Evolutionary conservation across 768 basidiomycete genomes (phyloP), one percentile per base, ranked within the genome.

Genomic region (Hygrophorus russula): DNA sequence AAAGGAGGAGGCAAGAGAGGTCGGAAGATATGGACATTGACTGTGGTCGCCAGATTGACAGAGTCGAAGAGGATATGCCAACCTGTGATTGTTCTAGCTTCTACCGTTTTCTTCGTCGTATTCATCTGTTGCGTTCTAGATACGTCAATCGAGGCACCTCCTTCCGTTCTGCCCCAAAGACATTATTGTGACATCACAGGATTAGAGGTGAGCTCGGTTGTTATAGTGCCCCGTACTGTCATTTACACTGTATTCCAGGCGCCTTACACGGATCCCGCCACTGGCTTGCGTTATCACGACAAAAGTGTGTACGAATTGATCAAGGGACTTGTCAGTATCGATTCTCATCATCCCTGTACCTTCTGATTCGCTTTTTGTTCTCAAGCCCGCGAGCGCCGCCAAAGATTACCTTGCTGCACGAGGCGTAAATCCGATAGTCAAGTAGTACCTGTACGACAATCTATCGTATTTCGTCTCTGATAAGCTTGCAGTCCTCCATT

Each of bases 161-260:
- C 87, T 0, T 90, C 86, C 8, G 55, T 91, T 1, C 63, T 84
- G 6, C 87, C 88, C 2, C 82, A 78, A 37, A 69, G 71, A 46
- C 78, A 81, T 47, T 87, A 83, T 42, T 90, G 88, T 53, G 88
- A 90, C 60, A 89, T 91, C 12, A 91, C 88, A 0, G 85, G 88
- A 0, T 66, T 91, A 10, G 85, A 88, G 61, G 86, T 82, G 31
- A 2, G 4, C 10, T 2, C 20, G 19, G 11, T 37, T 34, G 31
- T 15, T 34, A 47, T 27, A 27, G 10, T 24, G 11, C 5, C 10
- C 28, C 8, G 13, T 17, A 30, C 12, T 5, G 18, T 40, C 12
- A 1, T 4, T 12, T 33, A 35, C 15, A 20, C 33, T 20, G 15
- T 33, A 20, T 15, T 20, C 2, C 33, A 86, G 85, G 86, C 83